Percentiles rank a stretch among this genome's conserved stretches.
phyloP scores from a whole-genome alignment of 345 rosid genomes.

The Eucalyptus globulus region DNA sequence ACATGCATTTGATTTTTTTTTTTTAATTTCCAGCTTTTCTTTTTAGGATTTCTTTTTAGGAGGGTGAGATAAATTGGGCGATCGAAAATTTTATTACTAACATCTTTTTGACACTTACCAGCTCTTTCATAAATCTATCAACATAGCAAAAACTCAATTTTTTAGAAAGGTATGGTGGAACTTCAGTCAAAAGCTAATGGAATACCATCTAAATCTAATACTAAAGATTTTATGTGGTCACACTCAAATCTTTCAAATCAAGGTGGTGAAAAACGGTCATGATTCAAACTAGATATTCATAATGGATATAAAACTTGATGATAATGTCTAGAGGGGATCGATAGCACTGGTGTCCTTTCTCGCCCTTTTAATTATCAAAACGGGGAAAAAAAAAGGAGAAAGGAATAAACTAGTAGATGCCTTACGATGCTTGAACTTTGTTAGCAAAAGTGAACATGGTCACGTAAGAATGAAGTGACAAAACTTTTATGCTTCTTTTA shows the following conservation, averaged over 20 bases:
- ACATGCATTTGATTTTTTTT: not conserved
- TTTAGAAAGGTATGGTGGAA: not conserved
- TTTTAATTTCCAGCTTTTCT: not conserved
- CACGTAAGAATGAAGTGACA: not conserved
- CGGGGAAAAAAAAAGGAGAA: accelerated
- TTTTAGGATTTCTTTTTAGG: not conserved
- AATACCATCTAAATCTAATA: not conserved
- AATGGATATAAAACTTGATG: not conserved
- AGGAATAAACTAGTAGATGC: not conserved
- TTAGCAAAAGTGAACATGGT: not conserved
- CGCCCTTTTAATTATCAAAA: not conserved
- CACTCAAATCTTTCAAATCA: not conserved
- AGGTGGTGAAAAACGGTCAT: accelerated
- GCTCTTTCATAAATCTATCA: not conserved
- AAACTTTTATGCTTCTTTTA: not conserved
- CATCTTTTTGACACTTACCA: not conserved
- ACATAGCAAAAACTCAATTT: not conserved
- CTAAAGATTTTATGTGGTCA: not conserved
- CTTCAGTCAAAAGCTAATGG: not conserved
- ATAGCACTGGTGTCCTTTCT: not conserved
- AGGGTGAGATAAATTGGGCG: not conserved
- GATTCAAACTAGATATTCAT: not conserved
- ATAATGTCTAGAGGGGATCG: accelerated
- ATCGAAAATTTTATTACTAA: not conserved
- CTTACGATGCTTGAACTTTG: not conserved